Conservation (phyloP, 106 monocot genomes). For the Triglochin maritima region DNA sequence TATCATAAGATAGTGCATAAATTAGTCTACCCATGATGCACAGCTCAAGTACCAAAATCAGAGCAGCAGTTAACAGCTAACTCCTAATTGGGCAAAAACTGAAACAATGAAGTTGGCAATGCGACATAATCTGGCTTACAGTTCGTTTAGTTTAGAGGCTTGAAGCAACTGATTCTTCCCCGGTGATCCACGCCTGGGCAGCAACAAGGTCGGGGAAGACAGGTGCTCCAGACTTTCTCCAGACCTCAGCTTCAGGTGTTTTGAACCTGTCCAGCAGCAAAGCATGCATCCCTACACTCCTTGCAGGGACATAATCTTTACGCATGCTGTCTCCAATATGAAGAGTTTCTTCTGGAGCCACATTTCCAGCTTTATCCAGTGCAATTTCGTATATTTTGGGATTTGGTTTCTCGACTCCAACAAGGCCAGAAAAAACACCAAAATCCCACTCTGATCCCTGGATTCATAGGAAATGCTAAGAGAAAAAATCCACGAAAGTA, state of each 20-base stretch:
- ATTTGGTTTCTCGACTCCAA: slow-evolving; percentile 81
- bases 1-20: too few relatives aligned
- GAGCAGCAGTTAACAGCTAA: too few relatives aligned
- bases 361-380: slow-evolving; percentile 67
- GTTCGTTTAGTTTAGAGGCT: slow-evolving; percentile 2
- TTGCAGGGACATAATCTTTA: slow-evolving; percentile 82
- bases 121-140: not conserved
- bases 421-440: slow-evolving; percentile 89
- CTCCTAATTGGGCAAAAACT: too few relatives aligned
- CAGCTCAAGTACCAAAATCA: too few relatives aligned
- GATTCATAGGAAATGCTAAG: not conserved
- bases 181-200: slow-evolving; percentile 48
- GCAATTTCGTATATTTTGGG: slow-evolving; percentile 75
- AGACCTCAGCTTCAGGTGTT: slow-evolving; percentile 60
- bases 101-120: too few relatives aligned
- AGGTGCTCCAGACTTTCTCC: slow-evolving; percentile 62
- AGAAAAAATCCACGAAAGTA: not conserved
- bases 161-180: slow-evolving; percentile 27
- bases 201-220: slow-evolving; percentile 75
- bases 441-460: slow-evolving; percentile 99
- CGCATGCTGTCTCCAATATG: slow-evolving; percentile 91
- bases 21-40: too few relatives aligned
- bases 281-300: slow-evolving; percentile 77
- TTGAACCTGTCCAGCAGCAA: slow-evolving; percentile 81
- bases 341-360: slow-evolving; percentile 57